Evolutionary conservation across 164 flowering plant species (phyloP), one percentile per base, ranked within the genome.

Genomic region (Houttuynia cordata): DNA sequence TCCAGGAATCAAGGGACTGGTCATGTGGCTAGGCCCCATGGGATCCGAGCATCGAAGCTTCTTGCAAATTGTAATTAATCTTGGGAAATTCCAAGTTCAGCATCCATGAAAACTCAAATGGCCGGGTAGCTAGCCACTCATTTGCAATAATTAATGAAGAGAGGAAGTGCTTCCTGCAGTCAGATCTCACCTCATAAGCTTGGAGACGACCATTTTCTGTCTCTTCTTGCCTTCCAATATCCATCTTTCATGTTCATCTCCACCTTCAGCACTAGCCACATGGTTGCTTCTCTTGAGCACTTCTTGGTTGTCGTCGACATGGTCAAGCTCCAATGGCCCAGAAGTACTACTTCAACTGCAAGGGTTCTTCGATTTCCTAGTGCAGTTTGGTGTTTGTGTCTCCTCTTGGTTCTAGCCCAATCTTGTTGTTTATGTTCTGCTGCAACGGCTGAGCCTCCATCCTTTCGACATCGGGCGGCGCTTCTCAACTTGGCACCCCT

Each of bases 1-100:
- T 80, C 85, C 83, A 73, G 73, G 80, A 78, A 75, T 76, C 83
- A 80, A 76, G 83, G 84, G 78, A 76, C 77, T 67, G 68, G 68
- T 79, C 84, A 83, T 79, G 83, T 82, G 81, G 74, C 51, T 52
- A 53, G 66, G 66, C 72, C 72, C 79, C 78, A 51, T 62, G 50
- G 74, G 76, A 74, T 60, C 59, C 67, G 75, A 68, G 60, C 53
- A 51, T 52, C 49, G 65, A 60, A 59, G 58, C 56, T 70, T 73
- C 75, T 68, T 66, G 62, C 64, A 25, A 61, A 20, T 53, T 37
- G 21, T n/a, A n/a, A n/a, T 45, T 59, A 20, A 39, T n/a, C 57
- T n/a, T n/a, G n/a, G 13, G 19, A 34, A 61, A 56, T 20, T 51
- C 50, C 25, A 14, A 53, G 24, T 13, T 23, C 8, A 23, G 34